phyloP scores from a whole-genome alignment of 2,329 filamentous ascomycete genomes.

The Cladophialophora carrionii region DNA sequence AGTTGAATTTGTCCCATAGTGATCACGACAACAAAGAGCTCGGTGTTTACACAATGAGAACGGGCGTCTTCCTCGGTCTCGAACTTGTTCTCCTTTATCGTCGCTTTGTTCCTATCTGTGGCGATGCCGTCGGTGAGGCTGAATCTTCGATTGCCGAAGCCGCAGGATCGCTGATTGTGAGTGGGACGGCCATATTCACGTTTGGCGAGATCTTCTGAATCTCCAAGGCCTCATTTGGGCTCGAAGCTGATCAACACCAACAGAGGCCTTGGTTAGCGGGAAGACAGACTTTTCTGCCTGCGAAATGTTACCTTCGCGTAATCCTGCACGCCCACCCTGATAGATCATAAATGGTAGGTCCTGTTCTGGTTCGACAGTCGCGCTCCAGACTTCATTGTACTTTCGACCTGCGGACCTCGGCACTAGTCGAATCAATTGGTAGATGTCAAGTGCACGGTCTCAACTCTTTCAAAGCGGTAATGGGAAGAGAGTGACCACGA shows the following conservation, averaged over 20 bases:
- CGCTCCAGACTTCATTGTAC: neutral
- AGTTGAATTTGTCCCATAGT: neutral
- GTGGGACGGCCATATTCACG: no score
- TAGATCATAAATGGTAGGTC: neutral
- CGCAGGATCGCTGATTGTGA: no score
- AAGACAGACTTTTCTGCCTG: no score
- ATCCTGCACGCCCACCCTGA: neutral
- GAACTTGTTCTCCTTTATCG: neutral
- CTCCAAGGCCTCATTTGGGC: no score
- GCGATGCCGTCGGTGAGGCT: neutral
- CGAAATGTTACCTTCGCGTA: no score
- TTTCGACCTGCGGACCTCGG: neutral
- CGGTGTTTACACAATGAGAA: neutral
- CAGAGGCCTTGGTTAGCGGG: no score
- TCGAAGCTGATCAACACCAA: no score
- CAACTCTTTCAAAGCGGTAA: no score
- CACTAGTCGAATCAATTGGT: neutral
- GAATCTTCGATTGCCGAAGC: no score
- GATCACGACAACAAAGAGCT: slow-evolving; percentile 6
- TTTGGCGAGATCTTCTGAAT: no score
- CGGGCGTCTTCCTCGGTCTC: neutral
- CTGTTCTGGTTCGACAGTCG: neutral
- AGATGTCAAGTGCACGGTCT: neutral
- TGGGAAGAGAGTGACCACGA: neutral
- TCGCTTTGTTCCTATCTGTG: neutral